Evolutionary conservation across 2,329 filamentous ascomycete genomes (phyloP).

Genomic region (Aspergillus ustus): DNA sequence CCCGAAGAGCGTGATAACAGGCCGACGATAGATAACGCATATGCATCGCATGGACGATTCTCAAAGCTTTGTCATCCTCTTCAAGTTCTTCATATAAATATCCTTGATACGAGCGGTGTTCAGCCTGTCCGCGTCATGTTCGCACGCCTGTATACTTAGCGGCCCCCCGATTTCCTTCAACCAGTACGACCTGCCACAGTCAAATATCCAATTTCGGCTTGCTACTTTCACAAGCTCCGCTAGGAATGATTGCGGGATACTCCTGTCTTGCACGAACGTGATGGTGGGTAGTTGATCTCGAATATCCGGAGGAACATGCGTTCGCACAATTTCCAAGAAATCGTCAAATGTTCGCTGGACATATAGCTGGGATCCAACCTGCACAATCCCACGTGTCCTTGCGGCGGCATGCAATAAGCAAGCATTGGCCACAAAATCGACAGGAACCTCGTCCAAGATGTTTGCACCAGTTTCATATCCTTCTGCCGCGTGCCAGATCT

Average conservation of each 20-base stretch:
- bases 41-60: background rate
- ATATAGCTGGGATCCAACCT: constrained; percentile 36
- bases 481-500: constrained; percentile 36
- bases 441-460: constrained; percentile 38
- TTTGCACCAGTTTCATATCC: constrained; percentile 35
- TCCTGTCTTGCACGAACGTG: constrained; percentile 34
- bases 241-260: constrained; percentile 33
- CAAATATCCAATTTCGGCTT: constrained; percentile 38
- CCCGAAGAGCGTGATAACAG: background rate
- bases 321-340: constrained; percentile 25
- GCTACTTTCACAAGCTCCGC: constrained; percentile 39
- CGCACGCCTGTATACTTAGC: constrained; percentile 32
- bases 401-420: constrained; percentile 37
- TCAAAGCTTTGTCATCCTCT: constrained; percentile 29
- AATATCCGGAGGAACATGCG: constrained; percentile 27
- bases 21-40: background rate
- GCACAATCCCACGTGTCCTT: constrained; percentile 35
- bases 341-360: constrained; percentile 35
- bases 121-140: constrained; percentile 30
- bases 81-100: constrained; percentile 24
- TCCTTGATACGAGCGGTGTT: constrained; percentile 27
- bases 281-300: constrained; percentile 31
- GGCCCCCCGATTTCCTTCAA: constrained; percentile 36
- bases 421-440: constrained; percentile 39
- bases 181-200: constrained; percentile 40